A percentile compares a stretch with the other conserved stretches of the same genome.
phyloP scores from a whole-genome alignment of 495 filamentous ascomycete genomes.

The Bacidia gigantensis region DNA sequence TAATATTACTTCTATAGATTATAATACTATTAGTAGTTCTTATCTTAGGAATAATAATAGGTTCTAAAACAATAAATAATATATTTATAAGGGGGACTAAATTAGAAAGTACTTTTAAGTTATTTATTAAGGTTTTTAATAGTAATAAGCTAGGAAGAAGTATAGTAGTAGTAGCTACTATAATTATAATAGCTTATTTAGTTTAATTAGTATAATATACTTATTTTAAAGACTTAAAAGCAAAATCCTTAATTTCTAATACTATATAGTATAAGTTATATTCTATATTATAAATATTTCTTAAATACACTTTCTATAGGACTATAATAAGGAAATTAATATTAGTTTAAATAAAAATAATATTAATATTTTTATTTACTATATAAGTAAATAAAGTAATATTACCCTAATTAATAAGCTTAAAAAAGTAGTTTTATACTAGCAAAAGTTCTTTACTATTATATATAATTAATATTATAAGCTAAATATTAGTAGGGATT shows the following conservation, averaged over 20 bases:
- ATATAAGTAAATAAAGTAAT: constrained; percentile 1
- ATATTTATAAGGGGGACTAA: neutral
- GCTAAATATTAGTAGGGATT: neutral
- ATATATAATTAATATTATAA: neutral
- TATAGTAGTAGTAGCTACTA: neutral
- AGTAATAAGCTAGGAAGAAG: neutral
- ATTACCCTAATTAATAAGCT: neutral
- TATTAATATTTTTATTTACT: neutral
- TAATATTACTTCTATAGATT: neutral
- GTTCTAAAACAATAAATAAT: too few relatives aligned
- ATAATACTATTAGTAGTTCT: neutral
- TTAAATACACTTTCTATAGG: neutral
- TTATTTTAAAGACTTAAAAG: neutral
- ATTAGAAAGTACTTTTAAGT: neutral
- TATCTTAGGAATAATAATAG: neutral
- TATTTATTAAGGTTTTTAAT: too few relatives aligned
- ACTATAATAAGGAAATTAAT: constrained; percentile 3
- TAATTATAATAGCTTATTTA: neutral
- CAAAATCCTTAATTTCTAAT: neutral
- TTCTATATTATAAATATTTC: neutral
- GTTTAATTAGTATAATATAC: neutral
- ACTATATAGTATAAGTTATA: neutral
- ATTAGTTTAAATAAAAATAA: constrained; percentile 1
- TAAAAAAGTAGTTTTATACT: neutral
- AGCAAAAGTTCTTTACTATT: neutral